A percentile compares a stretch with the other conserved stretches of the same genome.
Conservation (phyloP, 805 yeast genomes). For the Deakozyma indianensis region DNA sequence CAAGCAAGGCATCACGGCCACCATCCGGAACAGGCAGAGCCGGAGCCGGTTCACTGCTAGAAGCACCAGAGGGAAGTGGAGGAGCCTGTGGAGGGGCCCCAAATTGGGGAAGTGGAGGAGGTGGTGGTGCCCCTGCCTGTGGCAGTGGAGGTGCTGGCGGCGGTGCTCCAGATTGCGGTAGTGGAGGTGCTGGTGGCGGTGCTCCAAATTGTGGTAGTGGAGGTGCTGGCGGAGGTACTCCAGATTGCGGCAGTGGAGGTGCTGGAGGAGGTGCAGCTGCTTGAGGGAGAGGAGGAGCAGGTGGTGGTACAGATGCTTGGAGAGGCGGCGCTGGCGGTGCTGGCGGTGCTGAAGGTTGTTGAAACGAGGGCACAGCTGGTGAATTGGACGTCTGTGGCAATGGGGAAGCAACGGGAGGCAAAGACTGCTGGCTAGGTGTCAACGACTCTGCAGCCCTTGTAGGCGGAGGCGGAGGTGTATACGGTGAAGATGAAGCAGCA, state of each 20-base stretch:
- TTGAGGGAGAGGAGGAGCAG: conserved; percentile 10
- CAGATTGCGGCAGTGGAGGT: conserved; percentile 5
- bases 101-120: conserved; percentile 29
- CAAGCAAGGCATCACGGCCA: conserved; percentile 68
- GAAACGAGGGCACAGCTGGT: conserved; percentile 8
- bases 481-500: conserved; percentile 9
- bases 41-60: conserved; percentile 14
- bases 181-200: conserved; percentile 13
- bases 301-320: conserved; percentile 13
- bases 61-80: conserved; percentile 15
- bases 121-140: conserved; percentile 13
- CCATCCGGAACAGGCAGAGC: conserved; percentile 32
- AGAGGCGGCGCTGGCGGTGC: conserved; percentile 9
- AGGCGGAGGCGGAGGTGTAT: conserved; percentile 11
- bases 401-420: conserved; percentile 10
- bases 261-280: conserved; percentile 7
- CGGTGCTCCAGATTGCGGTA: conserved; percentile 7
- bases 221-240: conserved; percentile 25
- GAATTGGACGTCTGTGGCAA: conserved; percentile 12
- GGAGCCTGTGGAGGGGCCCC: conserved; percentile 26
- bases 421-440: conserved; percentile 8
- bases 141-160: conserved; percentile 17
- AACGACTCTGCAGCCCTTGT: conserved; percentile 5
- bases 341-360: conserved; percentile 11
- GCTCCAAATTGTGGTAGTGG: conserved; percentile 6